phyloP scores from a whole-genome alignment of 495 filamentous ascomycete species.

The Penicillium maclennaniae region DNA sequence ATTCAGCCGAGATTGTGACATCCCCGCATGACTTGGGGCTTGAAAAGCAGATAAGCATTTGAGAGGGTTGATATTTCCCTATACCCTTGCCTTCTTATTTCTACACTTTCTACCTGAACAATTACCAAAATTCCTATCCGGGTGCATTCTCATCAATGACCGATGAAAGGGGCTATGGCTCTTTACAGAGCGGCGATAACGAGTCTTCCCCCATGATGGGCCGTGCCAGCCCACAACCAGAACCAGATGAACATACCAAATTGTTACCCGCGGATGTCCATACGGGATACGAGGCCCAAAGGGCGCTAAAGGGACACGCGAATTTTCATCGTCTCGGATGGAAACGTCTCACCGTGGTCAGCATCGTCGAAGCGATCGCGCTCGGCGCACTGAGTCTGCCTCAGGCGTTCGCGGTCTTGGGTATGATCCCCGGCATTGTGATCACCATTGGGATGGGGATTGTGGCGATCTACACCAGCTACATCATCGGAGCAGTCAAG shows the following conservation, averaged over 20 bases:
- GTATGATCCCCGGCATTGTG: slow-evolving; percentile 54
- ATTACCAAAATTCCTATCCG: background rate
- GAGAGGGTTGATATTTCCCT: background rate
- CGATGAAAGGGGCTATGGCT: background rate
- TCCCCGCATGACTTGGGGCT: background rate
- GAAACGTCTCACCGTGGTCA: slow-evolving; percentile 33
- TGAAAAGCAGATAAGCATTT: background rate
- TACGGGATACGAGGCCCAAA: slow-evolving; percentile 1
- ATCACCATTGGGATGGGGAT: slow-evolving; percentile 56
- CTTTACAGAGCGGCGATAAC: background rate
- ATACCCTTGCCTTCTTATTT: background rate
- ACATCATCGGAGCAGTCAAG: slow-evolving; percentile 69
- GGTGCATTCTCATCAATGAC: background rate
- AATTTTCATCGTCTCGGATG: slow-evolving; percentile 34
- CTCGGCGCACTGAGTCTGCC: slow-evolving; percentile 58
- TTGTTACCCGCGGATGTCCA: background rate
- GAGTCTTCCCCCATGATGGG: background rate
- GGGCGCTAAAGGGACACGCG: slow-evolving; percentile 5
- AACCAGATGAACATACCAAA: background rate
- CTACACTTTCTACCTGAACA: background rate
- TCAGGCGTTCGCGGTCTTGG: slow-evolving; percentile 53
- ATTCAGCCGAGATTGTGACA: background rate
- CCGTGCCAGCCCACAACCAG: background rate
- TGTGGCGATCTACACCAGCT: slow-evolving; percentile 65
- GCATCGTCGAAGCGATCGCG: slow-evolving; percentile 63